Base-by-base conservation (phyloP, 2,329 filamentous ascomycete species). In the Neonectria punicea region DNA sequence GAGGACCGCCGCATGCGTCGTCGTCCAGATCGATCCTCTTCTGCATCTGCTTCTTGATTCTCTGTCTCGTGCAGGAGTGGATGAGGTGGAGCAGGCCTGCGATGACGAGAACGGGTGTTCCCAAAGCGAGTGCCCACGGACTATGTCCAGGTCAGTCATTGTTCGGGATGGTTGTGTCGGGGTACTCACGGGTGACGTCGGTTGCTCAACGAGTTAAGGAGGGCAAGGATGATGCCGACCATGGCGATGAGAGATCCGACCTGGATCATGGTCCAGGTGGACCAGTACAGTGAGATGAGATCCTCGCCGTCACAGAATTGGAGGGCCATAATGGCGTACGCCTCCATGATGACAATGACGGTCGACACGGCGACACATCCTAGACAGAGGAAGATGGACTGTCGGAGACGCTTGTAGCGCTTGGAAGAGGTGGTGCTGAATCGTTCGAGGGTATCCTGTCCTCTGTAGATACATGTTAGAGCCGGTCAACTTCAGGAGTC, bases 251-350 rank as follows among this genome's bases (percentile, higher is more conserved):
- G 77, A 2, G 85, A 85, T 6, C 87, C 87, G 2, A 89, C 77
- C 69, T 89, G 87, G 5, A 88, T 78, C 81, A 87, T 86, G 22
- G 85, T 87, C 85, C 86, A 89, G 2, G 86, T 87, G 0, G 86
- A 84, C 87, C 87, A 89, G 75, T 88, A 89, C 0, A 89, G 77
- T 1, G 83, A 82, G 77, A 88, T 88, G 60, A 89, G 81, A 68
- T 88, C 84, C 69, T 89, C 87, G 10, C 86, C 86, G 41, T 87
- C 85, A 67, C 87, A 89, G 68, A 87, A 89, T 68, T 89, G 85
- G 5, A 88, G 75, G 1, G 84, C 84, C 61, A 87, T 70, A 18
- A 88, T 81, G 11, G 80, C 77, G 61, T 84, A 89, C 14, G 84
- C 84, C 73, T 89, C 86, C 76, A 89, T 80, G 58, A 88, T 77